These are phyloP conservation scores for Rhizopus sp. DNA, from an alignment of 371 early-diverging fungal genomes.

Conservation along the genomic window DNA sequence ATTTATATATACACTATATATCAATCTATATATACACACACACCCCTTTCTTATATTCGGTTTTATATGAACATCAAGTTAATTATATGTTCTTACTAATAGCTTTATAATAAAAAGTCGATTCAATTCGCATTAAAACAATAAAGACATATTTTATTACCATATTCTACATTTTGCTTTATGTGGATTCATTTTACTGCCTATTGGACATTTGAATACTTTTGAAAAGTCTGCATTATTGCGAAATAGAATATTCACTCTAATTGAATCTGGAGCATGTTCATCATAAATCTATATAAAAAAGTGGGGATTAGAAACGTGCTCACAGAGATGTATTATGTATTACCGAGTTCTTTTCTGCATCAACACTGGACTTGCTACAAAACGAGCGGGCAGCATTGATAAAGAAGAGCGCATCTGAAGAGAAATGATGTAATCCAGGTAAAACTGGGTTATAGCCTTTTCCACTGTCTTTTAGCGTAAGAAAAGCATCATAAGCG, in stretches of 20 bases:
- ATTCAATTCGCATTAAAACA: background rate
- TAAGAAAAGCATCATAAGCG: constrained; percentile 43
- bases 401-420: constrained; percentile 51
- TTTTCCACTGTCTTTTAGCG: constrained; percentile 29
- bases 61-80: background rate
- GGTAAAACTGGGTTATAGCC: constrained; percentile 27
- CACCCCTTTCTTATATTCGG: background rate
- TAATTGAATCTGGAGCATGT: constrained; percentile 49
- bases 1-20: background rate
- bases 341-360: constrained; percentile 22
- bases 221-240: constrained; percentile 59
- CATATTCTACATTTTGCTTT: constrained; percentile 41
- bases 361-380: constrained; percentile 28
- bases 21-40: background rate
- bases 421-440: constrained; percentile 26
- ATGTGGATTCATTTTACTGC: constrained; percentile 50
- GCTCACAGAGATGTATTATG: background rate
- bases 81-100: too few species aligned
- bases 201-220: constrained; percentile 53
- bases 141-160: constrained; percentile 18
- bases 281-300: constrained; percentile 35
- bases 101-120: background rate
- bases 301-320: background rate
- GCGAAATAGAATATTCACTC: constrained; percentile 57
- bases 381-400: constrained; percentile 50